phyloP scores from a whole-genome alignment of 768 basidiomycete species.

The Hygrophorus pudorinus region DNA sequence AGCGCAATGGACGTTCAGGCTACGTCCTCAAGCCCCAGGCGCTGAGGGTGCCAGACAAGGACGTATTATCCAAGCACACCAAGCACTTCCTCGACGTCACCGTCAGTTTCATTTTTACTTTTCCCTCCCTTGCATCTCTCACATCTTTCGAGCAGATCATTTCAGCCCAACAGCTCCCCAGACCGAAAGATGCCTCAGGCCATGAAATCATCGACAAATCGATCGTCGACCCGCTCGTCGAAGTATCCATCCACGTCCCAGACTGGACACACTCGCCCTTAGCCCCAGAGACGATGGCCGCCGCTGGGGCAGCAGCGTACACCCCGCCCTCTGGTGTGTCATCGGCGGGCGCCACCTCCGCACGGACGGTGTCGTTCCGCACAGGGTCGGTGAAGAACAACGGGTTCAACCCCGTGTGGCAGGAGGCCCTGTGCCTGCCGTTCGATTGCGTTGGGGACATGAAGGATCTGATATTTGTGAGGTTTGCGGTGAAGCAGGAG shows the following conservation, averaged over 20 bases:
- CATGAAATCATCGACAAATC: conserved; percentile 54
- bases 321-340: conserved; percentile 6
- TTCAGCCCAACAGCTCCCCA: conserved; percentile 87
- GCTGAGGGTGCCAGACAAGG: conserved; percentile 57
- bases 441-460: conserved; percentile 74
- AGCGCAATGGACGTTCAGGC: conserved; percentile 79
- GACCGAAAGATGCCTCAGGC: conserved; percentile 58
- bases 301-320: conserved; percentile 3
- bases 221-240: conserved; percentile 62
- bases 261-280: conserved; percentile 47
- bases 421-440: conserved; percentile 57
- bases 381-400: conserved; percentile 77
- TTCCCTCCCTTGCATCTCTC: not conserved
- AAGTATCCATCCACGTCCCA: conserved; percentile 66
- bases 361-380: conserved; percentile 39
- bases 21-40: conserved; percentile 86
- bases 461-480: conserved; percentile 79
- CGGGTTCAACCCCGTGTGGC: conserved; percentile 91
- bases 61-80: conserved; percentile 44
- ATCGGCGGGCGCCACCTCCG: conserved; percentile 20
- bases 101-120: conserved; percentile 18
- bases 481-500: conserved; percentile 67
- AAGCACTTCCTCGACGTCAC: conserved; percentile 58
- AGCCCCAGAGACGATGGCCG: conserved; percentile 2
- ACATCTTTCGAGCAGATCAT: conserved; percentile 27